These are phyloP conservation scores for Cladophialophora immunda DNA, from an alignment of 2,329 filamentous ascomycete genomes.

Conservation along the genomic window DNA sequence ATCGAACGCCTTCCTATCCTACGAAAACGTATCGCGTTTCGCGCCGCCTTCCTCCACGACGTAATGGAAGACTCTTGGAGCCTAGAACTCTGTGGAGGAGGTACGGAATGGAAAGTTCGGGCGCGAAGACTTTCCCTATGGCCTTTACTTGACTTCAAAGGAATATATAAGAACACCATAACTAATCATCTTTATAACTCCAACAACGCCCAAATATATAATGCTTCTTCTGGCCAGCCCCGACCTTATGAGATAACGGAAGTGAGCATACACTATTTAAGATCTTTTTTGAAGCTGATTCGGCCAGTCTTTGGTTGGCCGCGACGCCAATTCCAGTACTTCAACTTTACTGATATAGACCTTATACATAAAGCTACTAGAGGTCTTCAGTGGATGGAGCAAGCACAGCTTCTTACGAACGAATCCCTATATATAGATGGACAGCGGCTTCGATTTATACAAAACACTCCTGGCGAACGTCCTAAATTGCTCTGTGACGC, in stretches of 20 bases:
- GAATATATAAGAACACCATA: slow-evolving; percentile 12
- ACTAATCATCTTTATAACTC: slow-evolving; percentile 14
- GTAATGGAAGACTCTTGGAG: slow-evolving; percentile 5
- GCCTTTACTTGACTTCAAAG: neutral
- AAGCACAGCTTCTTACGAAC: slow-evolving; percentile 7
- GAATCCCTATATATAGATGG: slow-evolving; percentile 17
- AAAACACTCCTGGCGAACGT: neutral
- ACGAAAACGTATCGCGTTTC: neutral
- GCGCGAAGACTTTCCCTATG: neutral
- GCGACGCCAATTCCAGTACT: neutral
- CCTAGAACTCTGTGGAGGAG: slow-evolving; percentile 2
- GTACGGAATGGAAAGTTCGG: slow-evolving; percentile 13
- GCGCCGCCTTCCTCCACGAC: neutral
- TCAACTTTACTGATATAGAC: neutral
- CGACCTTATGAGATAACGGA: neutral
- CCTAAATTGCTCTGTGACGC: neutral
- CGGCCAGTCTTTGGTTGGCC: neutral
- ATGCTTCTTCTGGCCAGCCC: slow-evolving; percentile 2
- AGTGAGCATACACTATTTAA: neutral
- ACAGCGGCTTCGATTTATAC: slow-evolving; percentile 6
- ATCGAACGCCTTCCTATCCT: slow-evolving; percentile 5
- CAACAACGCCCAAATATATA: slow-evolving; percentile 13
- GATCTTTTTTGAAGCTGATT: neutral
- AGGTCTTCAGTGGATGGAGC: slow-evolving; percentile 1
- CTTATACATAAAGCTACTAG: neutral